These are phyloP conservation scores for Stipa capillata DNA, from an alignment of 176 grass and related monocot genomes.

Conservation along the genomic window DNA sequence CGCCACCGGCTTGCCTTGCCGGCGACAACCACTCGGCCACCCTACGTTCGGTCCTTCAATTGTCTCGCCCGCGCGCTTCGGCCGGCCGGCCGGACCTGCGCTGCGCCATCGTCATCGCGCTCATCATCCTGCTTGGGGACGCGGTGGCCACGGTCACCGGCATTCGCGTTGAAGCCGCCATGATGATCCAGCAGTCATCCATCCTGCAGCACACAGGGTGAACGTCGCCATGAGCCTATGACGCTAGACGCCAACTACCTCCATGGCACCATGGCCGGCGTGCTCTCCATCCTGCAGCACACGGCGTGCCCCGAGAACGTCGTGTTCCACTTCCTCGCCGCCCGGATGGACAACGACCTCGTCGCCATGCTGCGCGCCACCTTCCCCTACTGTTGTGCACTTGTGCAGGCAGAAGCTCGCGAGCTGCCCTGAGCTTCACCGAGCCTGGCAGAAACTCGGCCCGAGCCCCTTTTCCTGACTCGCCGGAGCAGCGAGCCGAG, in stretches of 20 bases:
- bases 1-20: no score
- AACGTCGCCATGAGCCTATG: constrained; percentile 75
- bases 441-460: no score
- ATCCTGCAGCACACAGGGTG: background rate
- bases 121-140: background rate
- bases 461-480: no score
- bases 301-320: constrained; percentile 46
- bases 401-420: no score
- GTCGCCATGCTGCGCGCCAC: constrained; percentile 19
- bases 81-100: background rate
- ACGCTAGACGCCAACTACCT: constrained; percentile 57
- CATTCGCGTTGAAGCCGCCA: background rate
- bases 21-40: no score
- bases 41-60: no score
- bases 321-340: constrained; percentile 53
- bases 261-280: constrained; percentile 46
- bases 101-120: no score
- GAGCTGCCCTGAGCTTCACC: no score
- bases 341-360: background rate
- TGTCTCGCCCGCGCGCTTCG: no score
- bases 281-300: constrained; percentile 58
- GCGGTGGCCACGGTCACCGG: background rate
- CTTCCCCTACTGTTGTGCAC: constrained; percentile 36
- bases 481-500: no score
- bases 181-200: constrained; percentile 3